These are phyloP conservation scores for Nissolia schottii DNA, from an alignment of 306 rosid genomes.

Conservation along the genomic window DNA sequence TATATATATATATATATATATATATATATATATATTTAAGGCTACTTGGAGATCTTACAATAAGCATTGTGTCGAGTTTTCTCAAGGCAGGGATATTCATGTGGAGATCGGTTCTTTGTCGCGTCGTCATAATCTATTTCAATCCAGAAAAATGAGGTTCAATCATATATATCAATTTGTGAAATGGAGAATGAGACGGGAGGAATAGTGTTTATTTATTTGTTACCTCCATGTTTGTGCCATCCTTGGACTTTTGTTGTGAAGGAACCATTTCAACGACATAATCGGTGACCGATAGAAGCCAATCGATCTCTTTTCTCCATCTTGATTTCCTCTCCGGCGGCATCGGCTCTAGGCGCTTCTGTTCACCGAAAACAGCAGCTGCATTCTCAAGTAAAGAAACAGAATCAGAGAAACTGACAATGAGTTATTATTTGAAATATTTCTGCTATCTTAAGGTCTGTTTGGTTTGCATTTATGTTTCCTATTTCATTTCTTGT, in stretches of 20 bases:
- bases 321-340: constrained; percentile 73
- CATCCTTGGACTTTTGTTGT: constrained; percentile 76
- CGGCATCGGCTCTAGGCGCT: constrained; percentile 81
- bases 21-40: no score
- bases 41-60: constrained; percentile 42
- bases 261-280: constrained; percentile 90
- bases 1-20: no score
- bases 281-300: constrained; percentile 74
- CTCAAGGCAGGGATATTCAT: constrained; percentile 93
- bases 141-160: constrained; percentile 21
- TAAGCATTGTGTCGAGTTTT: constrained; percentile 89
- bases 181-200: neutral
- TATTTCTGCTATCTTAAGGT: constrained; percentile 15
- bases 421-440: constrained; percentile 12
- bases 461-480: no score
- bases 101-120: constrained; percentile 89
- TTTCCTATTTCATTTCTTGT: no score
- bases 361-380: constrained; percentile 89
- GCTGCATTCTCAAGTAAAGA: constrained; percentile 52
- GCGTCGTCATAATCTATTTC: constrained; percentile 87
- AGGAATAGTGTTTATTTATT: no score
- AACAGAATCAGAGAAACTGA: constrained; percentile 15
- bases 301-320: constrained; percentile 89
- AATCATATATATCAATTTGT: neutral
- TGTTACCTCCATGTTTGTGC: constrained; percentile 84